Evolutionary conservation across 495 filamentous ascomycete species (phyloP).

Genomic region (Choiromyces venosus): DNA sequence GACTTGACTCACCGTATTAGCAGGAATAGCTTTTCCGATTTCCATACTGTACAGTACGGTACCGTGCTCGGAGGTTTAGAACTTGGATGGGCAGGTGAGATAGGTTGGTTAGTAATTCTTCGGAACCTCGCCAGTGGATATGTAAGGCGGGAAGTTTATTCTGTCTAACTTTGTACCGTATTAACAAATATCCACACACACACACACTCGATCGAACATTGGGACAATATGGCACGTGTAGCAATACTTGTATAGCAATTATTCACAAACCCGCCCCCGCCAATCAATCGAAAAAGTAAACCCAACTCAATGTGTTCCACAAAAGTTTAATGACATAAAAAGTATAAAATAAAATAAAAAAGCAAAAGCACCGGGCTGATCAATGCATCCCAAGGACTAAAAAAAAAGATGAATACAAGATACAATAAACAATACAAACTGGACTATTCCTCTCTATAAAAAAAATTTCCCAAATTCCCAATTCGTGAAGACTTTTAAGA

Average conservation of each 20-base stretch:
- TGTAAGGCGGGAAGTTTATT: not conserved
- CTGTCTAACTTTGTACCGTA: not conserved
- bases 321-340: no score
- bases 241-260: no score
- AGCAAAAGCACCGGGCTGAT: not conserved
- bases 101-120: not conserved
- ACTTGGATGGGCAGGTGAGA: not conserved
- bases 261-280: not conserved
- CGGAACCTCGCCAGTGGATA: no score
- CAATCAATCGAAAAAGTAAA: not conserved
- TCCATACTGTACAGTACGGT: no score
- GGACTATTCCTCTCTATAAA: not conserved
- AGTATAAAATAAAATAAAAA: no score
- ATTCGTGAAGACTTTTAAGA: not conserved
- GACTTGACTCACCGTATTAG: no score
- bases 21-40: no score
- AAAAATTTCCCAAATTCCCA: not conserved
- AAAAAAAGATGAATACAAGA: not conserved
- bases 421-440: not conserved
- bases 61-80: no score
- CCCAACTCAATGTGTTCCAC: not conserved
- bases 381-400: not conserved
- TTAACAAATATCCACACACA: not conserved
- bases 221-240: no score
- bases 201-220: no score